Evolutionary conservation across 106 monocot genomes (phyloP).

Genomic region (Dendrobium officinale): DNA sequence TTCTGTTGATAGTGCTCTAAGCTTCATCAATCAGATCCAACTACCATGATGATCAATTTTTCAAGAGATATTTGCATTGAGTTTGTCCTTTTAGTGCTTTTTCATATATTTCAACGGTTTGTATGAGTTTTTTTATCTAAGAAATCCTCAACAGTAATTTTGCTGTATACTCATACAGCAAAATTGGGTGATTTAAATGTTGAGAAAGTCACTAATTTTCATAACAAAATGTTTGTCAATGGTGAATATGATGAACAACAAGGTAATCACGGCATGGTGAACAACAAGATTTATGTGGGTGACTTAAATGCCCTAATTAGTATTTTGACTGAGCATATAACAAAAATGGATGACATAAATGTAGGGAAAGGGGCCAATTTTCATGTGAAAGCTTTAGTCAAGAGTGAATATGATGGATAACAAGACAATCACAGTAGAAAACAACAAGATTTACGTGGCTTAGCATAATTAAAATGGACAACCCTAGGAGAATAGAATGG

Average conservation of each 20-base stretch:
- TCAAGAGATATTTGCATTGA: neutral
- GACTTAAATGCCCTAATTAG: neutral
- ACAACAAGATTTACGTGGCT: no score
- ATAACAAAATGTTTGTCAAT: no score
- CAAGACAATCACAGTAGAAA: no score
- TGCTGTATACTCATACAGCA: neutral
- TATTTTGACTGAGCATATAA: neutral
- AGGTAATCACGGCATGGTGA: no score
- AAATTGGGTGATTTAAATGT: neutral
- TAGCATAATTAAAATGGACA: no score
- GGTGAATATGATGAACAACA: no score
- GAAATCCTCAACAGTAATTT: neutral
- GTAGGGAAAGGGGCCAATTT: no score
- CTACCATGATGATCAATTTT: neutral
- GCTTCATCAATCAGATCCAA: neutral
- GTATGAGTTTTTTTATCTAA: neutral
- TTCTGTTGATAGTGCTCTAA: neutral
- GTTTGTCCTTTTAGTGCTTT: neutral
- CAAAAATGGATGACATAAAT: neutral
- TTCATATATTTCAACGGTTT: neutral
- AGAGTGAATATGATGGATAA: no score
- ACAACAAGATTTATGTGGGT: no score
- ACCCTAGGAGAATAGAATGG: no score
- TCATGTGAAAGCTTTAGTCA: no score
- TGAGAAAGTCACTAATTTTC: no score